phyloP scores from a whole-genome alignment of 169 alveolate species.

The Eimeria necatrix region DNA sequence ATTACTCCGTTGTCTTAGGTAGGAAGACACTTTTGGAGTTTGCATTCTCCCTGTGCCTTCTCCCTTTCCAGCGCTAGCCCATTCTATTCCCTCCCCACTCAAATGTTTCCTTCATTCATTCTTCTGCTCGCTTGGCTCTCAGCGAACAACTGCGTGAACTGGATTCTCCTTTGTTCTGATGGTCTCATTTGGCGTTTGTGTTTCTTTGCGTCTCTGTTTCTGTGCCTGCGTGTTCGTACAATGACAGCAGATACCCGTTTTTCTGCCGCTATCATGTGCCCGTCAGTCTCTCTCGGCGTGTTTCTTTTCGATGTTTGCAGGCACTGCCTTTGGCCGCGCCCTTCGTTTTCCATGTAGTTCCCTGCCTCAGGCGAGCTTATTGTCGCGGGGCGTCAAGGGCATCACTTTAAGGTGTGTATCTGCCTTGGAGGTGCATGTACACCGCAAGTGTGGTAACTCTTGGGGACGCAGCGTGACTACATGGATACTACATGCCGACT shows the following conservation, averaged over 20 bases:
- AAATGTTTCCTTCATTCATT: no score
- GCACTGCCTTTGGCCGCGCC: background rate
- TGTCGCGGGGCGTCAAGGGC: background rate
- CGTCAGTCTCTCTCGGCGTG: no score
- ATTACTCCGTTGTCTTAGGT: background rate
- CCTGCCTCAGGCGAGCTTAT: background rate
- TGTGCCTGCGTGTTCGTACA: background rate
- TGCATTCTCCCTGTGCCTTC: no score
- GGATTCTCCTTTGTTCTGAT: no score
- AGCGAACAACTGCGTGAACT: no score
- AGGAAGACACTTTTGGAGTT: background rate
- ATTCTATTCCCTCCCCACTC: no score
- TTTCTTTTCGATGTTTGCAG: background rate
- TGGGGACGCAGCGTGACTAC: background rate
- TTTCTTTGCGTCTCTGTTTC: background rate
- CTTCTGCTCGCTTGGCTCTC: no score
- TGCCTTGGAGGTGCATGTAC: no score
- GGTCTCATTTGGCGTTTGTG: background rate
- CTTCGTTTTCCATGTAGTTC: background rate
- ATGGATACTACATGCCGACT: background rate
- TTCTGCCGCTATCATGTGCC: no score
- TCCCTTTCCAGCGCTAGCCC: no score
- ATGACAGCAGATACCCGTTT: no score
- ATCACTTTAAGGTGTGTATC: background rate
- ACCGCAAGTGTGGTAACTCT: background rate